phyloP scores from a whole-genome alignment of 176 grass and related monocot genomes.

The Musa acuminata region DNA sequence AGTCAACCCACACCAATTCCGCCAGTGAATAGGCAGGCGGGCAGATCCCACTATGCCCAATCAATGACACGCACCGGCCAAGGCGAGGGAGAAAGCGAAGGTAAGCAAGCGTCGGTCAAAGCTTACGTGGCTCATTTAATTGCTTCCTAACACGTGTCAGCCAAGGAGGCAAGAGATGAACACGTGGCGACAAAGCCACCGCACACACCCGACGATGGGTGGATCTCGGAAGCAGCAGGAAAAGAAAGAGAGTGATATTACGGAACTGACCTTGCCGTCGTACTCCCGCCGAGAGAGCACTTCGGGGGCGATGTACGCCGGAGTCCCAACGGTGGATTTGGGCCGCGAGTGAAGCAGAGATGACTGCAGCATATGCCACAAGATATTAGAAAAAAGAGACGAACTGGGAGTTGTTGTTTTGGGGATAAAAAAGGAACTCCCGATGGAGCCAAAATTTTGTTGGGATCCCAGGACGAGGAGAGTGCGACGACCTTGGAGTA shows the following conservation, averaged over 20 bases:
- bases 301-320: conserved; percentile 1
- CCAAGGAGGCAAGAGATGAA: too few relatives aligned
- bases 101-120: too few relatives aligned
- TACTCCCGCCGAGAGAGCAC: not conserved
- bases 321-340: conserved; percentile 1
- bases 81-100: too few relatives aligned
- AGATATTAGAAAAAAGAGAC: not conserved
- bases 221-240: too few relatives aligned
- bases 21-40: too few relatives aligned
- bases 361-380: not conserved
- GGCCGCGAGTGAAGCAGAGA: conserved; percentile 1
- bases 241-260: not conserved
- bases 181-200: too few relatives aligned
- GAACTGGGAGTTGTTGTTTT: not conserved
- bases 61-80: too few relatives aligned
- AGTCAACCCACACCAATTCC: too few relatives aligned
- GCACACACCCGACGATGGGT: too few relatives aligned
- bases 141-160: too few relatives aligned
- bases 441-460: not conserved
- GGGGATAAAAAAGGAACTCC: not conserved
- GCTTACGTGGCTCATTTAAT: too few relatives aligned
- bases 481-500: not conserved
- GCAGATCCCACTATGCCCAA: too few relatives aligned
- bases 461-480: not conserved
- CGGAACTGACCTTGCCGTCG: not conserved